phyloP scores from a whole-genome alignment of 139 green algal genomes.

The Klebsormidium nitens region DNA sequence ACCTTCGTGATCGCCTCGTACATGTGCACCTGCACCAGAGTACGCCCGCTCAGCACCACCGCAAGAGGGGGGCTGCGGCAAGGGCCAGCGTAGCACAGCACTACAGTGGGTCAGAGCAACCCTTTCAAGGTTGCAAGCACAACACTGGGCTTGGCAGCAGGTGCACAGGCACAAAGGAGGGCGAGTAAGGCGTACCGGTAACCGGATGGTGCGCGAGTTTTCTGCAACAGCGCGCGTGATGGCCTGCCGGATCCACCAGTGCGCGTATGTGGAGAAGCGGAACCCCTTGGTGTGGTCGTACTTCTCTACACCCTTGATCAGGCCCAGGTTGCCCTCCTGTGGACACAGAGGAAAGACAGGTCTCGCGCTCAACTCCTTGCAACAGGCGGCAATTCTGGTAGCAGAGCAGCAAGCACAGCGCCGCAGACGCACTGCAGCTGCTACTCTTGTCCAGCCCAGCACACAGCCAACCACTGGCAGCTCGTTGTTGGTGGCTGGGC shows the following conservation, averaged over 20 bases:
- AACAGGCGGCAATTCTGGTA: background rate
- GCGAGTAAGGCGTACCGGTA: constrained; percentile 55
- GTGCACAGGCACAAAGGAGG: constrained; percentile 43
- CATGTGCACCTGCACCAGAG: constrained; percentile 55
- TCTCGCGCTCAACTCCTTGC: background rate
- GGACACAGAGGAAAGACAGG: background rate
- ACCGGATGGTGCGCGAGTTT: constrained; percentile 53
- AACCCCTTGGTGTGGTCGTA: constrained; percentile 69
- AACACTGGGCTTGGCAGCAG: too few relatives aligned
- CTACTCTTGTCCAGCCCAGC: too few relatives aligned
- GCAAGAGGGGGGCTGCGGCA: background rate
- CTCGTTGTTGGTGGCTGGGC: too few relatives aligned
- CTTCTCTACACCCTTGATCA: constrained; percentile 54
- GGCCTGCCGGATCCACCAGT: constrained; percentile 82
- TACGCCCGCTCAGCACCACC: background rate
- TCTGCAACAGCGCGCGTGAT: constrained; percentile 66
- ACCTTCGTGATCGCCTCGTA: constrained; percentile 55
- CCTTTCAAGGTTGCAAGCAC: too few relatives aligned
- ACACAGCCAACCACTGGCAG: too few relatives aligned
- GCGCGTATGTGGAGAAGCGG: constrained; percentile 79
- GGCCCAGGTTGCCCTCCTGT: constrained; percentile 47
- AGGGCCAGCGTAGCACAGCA: too few relatives aligned
- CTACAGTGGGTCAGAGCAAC: too few relatives aligned
- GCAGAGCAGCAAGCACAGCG: background rate
- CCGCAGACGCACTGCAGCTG: too few relatives aligned